phyloP scores from a whole-genome alignment of 2,329 filamentous ascomycete species.

The Podosphaera fusca region DNA sequence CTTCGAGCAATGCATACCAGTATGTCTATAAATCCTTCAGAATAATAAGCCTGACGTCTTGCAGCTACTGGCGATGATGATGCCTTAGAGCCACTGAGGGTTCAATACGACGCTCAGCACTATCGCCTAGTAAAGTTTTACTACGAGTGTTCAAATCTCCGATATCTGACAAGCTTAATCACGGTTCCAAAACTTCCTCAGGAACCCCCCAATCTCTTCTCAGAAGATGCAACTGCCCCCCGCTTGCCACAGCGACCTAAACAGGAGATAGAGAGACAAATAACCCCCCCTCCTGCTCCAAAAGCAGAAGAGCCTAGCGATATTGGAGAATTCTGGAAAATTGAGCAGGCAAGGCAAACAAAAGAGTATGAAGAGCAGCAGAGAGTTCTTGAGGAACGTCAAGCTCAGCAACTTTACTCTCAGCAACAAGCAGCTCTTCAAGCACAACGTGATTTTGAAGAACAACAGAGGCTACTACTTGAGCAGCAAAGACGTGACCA shows the following conservation, averaged over 20 bases:
- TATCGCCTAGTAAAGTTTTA: constrained; percentile 95
- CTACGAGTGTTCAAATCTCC: constrained; percentile 94
- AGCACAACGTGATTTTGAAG: constrained; percentile 86
- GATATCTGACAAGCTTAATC: constrained; percentile 88
- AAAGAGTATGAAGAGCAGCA: constrained; percentile 92
- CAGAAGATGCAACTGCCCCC: constrained; percentile 65
- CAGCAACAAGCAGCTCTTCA: constrained; percentile 68
- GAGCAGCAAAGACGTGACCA: constrained; percentile 84
- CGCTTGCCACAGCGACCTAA: constrained; percentile 62
- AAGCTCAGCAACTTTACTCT: constrained; percentile 54
- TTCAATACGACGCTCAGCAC: constrained; percentile 84
- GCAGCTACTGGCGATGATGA: constrained; percentile 79
- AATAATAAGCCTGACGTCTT: constrained; percentile 5
- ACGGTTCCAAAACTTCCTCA: constrained; percentile 89
- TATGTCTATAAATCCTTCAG: constrained; percentile 22
- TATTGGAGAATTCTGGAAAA: constrained; percentile 96
- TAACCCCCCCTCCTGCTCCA: constrained; percentile 44
- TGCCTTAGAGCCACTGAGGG: constrained; percentile 66
- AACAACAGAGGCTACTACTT: constrained; percentile 67
- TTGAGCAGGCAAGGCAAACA: constrained; percentile 73
- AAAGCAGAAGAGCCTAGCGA: constrained; percentile 69
- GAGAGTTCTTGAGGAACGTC: constrained; percentile 64
- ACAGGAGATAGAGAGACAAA: constrained; percentile 44
- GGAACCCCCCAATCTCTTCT: constrained; percentile 72
- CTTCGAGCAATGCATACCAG: constrained; percentile 89